A percentile compares a stretch with the other conserved stretches of the same genome.
Evolutionary conservation across 2,329 filamentous ascomycete genomes (phyloP).

Genomic region (Balansia obtecta): DNA sequence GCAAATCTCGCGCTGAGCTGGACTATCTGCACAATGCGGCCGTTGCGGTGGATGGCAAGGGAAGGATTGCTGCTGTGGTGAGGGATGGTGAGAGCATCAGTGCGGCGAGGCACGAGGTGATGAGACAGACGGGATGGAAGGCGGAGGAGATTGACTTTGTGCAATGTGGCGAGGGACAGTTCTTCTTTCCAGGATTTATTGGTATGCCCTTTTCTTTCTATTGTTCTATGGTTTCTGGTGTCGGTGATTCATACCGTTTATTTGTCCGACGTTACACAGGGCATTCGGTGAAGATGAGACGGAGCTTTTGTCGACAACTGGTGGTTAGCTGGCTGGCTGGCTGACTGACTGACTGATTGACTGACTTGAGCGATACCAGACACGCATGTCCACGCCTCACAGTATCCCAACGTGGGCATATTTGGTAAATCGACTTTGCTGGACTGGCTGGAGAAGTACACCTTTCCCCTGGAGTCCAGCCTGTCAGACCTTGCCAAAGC

Average conservation of each 20-base stretch:
- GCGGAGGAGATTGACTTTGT: conserved; percentile 25
- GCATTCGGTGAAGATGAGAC: too few relatives aligned
- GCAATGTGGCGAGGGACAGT: conserved; percentile 37
- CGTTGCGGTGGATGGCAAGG: conserved; percentile 35
- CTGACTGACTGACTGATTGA: neutral
- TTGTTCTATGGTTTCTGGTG: neutral
- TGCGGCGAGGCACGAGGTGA: conserved; percentile 19
- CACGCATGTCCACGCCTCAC: conserved; percentile 88
- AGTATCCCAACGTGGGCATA: conserved; percentile 88
- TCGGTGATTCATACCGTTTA: too few relatives aligned
- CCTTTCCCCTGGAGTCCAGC: conserved; percentile 81
- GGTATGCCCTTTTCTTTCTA: conserved; percentile 33
- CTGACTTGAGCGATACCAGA: conserved; percentile 37
- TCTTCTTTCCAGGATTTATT: conserved; percentile 78
- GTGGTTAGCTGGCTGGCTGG: neutral
- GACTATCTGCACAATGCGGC: conserved; percentile 38
- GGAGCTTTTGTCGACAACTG: too few relatives aligned
- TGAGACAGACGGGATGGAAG: conserved; percentile 33
- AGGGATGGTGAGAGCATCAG: conserved; percentile 19
- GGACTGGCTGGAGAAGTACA: conserved; percentile 89
- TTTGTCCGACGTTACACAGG: neutral
- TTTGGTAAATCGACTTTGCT: conserved; percentile 90
- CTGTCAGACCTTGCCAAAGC: conserved; percentile 53
- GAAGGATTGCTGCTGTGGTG: conserved; percentile 39
- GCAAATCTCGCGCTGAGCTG: conserved; percentile 33